Percentiles rank a stretch among this genome's conserved stretches.
Conservation (phyloP, 371 early-diverging fungal species). For the Basidiobolus heterosporus region DNA sequence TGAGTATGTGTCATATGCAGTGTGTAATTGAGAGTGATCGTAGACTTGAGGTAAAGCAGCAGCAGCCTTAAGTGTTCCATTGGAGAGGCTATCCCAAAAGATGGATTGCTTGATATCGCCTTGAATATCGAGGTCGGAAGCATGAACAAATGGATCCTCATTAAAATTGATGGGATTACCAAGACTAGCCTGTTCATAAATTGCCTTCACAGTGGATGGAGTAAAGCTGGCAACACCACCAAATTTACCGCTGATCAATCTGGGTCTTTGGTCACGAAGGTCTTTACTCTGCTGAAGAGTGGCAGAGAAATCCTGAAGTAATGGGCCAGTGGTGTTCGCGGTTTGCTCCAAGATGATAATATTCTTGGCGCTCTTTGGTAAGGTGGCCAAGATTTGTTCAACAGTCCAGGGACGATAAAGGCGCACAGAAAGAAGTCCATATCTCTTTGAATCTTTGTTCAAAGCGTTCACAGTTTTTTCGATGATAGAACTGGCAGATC, state of each 20-base stretch:
- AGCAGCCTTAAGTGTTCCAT: conserved; percentile 30
- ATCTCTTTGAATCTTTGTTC: conserved; percentile 12
- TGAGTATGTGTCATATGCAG: conserved; percentile 35
- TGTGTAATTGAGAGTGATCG: conserved; percentile 15
- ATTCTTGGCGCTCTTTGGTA: conserved; percentile 40
- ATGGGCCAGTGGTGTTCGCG: conserved; percentile 3
- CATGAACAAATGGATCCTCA: conserved; percentile 7
- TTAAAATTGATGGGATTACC: conserved; percentile 4
- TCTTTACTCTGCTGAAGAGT: conserved; percentile 38
- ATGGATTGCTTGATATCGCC: conserved; percentile 26
- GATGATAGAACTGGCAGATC: conserved; percentile 17
- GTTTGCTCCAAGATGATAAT: conserved; percentile 39
- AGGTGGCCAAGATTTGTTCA: conserved; percentile 35
- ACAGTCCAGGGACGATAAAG: conserved; percentile 69
- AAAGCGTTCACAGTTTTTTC: conserved; percentile 10
- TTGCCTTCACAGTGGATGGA: conserved; percentile 10
- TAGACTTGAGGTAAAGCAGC: conserved; percentile 25
- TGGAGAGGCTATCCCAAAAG: conserved; percentile 46
- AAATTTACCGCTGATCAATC: conserved; percentile 15
- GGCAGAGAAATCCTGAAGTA: conserved; percentile 43
- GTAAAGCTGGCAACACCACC: conserved; percentile 10
- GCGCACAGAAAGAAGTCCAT: conserved; percentile 59
- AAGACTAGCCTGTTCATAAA: conserved; percentile 9
- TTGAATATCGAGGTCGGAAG: conserved; percentile 3
- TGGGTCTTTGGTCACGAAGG: conserved; percentile 7